Percentiles rank a stretch among this genome's conserved stretches.
Conservation (phyloP, 805 yeast genomes). For the Saturnispora sanitii region DNA sequence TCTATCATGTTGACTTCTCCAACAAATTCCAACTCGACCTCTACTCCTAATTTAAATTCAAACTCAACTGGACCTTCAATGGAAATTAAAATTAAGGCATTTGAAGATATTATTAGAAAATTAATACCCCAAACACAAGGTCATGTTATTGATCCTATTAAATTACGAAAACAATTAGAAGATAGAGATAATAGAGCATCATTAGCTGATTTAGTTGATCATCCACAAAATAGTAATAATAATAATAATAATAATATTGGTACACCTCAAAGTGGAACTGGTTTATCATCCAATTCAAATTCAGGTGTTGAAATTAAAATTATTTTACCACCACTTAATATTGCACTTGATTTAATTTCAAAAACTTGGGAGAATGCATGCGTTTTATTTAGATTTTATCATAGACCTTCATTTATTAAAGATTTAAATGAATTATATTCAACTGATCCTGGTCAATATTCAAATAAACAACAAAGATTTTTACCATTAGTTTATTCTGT, state of each 20-base stretch:
- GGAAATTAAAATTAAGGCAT: slow-evolving; percentile 20
- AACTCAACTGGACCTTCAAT: slow-evolving; percentile 17
- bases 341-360: slow-evolving; percentile 59
- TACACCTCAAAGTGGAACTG: slow-evolving; percentile 12
- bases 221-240: no score
- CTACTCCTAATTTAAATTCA: not conserved
- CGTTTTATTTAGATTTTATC: slow-evolving; percentile 76
- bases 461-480: slow-evolving; percentile 64
- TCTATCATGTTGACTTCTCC: no score
- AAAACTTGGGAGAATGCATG: slow-evolving; percentile 83
- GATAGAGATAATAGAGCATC: not conserved
- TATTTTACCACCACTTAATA: slow-evolving; percentile 65
- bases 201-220: slow-evolving; percentile 17
- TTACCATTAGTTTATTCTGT: slow-evolving; percentile 76
- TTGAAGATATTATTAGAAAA: slow-evolving; percentile 26
- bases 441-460: slow-evolving; percentile 61
- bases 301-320: slow-evolving; percentile 33
- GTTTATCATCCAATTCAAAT: not conserved
- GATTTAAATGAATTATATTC: slow-evolving; percentile 70
- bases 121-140: slow-evolving; percentile 26
- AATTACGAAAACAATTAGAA: slow-evolving; percentile 22
- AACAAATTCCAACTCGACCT: not conserved
- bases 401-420: slow-evolving; percentile 67
- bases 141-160: slow-evolving; percentile 27
- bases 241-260: slow-evolving; percentile 15